These are phyloP conservation scores for Quercus glauca DNA, from an alignment of 306 rosid species.

Conservation along the genomic window DNA sequence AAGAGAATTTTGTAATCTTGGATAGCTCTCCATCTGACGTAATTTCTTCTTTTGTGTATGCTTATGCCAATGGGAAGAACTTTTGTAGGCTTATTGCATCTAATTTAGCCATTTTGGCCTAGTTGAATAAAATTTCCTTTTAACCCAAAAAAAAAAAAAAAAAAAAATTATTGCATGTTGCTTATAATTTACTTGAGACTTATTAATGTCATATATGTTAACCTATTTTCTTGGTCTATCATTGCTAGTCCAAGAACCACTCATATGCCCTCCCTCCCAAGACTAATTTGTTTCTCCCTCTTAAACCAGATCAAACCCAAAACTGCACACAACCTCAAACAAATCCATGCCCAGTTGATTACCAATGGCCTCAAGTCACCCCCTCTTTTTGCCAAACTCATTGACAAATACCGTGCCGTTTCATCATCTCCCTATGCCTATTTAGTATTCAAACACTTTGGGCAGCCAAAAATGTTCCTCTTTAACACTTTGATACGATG, in stretches of 20 bases:
- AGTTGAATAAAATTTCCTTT: no score
- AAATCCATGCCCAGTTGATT: slow-evolving; percentile 63
- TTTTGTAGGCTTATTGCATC: no score
- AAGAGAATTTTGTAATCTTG: no score
- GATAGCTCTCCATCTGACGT: no score
- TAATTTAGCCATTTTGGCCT: no score
- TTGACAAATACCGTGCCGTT: slow-evolving; percentile 42
- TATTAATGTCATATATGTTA: no score
- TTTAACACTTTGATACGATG: slow-evolving; percentile 67
- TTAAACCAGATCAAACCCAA: slow-evolving; percentile 31
- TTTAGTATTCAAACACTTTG: slow-evolving; percentile 38
- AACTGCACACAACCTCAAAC: slow-evolving; percentile 38
- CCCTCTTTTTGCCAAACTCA: slow-evolving; percentile 45
- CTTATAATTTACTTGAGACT: no score
- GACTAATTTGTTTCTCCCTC: slow-evolving; percentile 35
- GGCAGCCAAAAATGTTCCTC: slow-evolving; percentile 42
- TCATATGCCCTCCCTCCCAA: slow-evolving; percentile 35
- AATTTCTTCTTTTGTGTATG: no score
- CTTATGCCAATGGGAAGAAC: no score
- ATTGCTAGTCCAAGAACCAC: background rate
- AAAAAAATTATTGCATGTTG: no score
- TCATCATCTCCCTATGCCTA: slow-evolving; percentile 36
- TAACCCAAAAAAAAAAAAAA: no score
- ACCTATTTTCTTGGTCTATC: no score
- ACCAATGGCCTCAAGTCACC: slow-evolving; percentile 52